phyloP scores from a whole-genome alignment of 169 alveolate species.

The Eimeria sp. region DNA sequence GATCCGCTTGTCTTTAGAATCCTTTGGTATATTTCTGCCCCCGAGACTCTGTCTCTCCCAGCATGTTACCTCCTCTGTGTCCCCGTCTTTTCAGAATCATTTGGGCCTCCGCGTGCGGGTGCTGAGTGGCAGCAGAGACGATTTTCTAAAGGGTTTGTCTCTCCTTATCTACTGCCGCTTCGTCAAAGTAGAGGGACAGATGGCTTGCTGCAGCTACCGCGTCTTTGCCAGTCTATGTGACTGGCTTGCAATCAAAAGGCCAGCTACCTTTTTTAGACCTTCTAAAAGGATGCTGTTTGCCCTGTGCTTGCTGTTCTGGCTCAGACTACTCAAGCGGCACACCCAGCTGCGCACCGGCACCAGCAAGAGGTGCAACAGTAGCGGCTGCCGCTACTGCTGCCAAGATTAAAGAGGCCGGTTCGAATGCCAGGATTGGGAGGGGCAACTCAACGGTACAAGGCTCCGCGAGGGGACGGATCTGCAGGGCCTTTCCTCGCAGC shows the following conservation, averaged over 20 bases:
- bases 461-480: neutral
- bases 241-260: neutral
- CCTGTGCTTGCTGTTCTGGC: neutral
- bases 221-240: neutral
- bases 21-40: neutral
- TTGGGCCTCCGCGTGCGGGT: slow-evolving; percentile 48
- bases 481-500: neutral
- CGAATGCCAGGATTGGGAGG: neutral
- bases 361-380: neutral
- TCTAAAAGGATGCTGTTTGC: neutral
- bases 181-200: neutral
- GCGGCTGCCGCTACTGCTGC: slow-evolving; percentile 7
- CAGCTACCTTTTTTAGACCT: neutral
- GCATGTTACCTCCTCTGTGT: neutral
- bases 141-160: neutral
- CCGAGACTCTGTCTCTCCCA: neutral
- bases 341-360: neutral
- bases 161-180: neutral
- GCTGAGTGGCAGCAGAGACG: neutral
- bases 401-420: neutral
- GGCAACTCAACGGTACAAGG: neutral
- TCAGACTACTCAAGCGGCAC: neutral
- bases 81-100: neutral
- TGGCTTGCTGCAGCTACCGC: neutral
- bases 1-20: no score